Evolutionary conservation across 1,284 basidiomycete species (phyloP).

Genomic region (Sporisorium graminicola): DNA sequence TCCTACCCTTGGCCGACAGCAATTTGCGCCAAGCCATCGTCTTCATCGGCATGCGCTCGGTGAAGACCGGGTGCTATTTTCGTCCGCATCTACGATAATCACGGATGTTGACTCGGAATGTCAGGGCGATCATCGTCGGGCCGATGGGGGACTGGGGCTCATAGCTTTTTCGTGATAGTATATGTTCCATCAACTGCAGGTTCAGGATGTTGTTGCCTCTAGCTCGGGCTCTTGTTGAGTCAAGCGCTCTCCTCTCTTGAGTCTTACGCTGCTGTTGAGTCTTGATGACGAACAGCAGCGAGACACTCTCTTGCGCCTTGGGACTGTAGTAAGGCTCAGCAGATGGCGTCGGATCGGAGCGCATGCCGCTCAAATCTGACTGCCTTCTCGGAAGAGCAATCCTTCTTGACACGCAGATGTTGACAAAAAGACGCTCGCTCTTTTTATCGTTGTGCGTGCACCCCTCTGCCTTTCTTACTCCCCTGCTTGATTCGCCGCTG

Average conservation of each 20-base stretch:
- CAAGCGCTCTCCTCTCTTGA: slow-evolving; percentile 2
- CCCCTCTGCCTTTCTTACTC: slow-evolving; percentile 5
- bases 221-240: slow-evolving; percentile 9
- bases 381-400: slow-evolving; percentile 1
- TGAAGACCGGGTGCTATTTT: neutral
- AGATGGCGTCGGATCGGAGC: slow-evolving; percentile 5
- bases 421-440: slow-evolving; percentile 31
- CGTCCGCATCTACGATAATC: neutral
- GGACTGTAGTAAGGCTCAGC: slow-evolving; percentile 2
- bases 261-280: slow-evolving; percentile 2
- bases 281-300: slow-evolving; percentile 2
- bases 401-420: slow-evolving; percentile 18
- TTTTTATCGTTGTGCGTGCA: slow-evolving; percentile 22
- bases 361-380: slow-evolving; percentile 3
- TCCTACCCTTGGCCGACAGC: neutral
- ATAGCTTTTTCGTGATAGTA: neutral
- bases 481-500: slow-evolving; percentile 14
- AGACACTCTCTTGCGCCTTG: neutral
- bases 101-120: neutral
- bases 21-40: neutral
- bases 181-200: slow-evolving; percentile 4
- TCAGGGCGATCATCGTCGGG: neutral
- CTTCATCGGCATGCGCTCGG: neutral
- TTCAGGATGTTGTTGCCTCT: slow-evolving; percentile 11
- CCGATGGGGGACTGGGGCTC: no score